phyloP scores from a whole-genome alignment of 1,284 basidiomycete species.

The Acaromyces ingoldii region DNA sequence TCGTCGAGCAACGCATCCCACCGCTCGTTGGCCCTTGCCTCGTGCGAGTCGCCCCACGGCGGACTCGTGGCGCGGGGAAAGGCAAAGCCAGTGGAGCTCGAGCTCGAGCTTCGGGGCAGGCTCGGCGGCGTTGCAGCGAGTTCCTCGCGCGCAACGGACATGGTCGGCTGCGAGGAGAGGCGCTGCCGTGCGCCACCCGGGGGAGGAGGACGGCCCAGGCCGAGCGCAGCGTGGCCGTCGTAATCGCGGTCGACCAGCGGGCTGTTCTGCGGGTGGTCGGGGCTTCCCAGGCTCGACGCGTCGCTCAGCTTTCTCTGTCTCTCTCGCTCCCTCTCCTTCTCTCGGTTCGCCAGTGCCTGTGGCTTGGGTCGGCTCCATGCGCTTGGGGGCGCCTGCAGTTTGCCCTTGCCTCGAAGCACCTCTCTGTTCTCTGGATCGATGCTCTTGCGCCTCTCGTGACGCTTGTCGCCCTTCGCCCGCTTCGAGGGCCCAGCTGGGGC shows the following conservation, averaged over 20 bases:
- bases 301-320: neutral
- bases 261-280: too few species aligned
- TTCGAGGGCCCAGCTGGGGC: too few species aligned
- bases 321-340: neutral
- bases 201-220: neutral
- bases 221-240: neutral
- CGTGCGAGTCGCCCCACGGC: neutral
- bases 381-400: neutral
- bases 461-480: neutral
- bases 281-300: too few species aligned
- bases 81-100: neutral
- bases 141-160: too few species aligned
- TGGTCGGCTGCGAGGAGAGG: slow-evolving; percentile 4
- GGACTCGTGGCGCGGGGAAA: neutral
- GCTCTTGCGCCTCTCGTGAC: neutral
- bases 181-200: too few species aligned
- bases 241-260: too few species aligned
- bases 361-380: neutral
- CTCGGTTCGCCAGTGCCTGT: neutral
- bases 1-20: neutral
- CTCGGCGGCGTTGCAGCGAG: neutral
- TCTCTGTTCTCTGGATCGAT: neutral
- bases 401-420: neutral
- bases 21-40: neutral
- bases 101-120: neutral